Evolutionary conservation across 2,329 filamentous ascomycete species (phyloP), one percentile per base, ranked within the genome.

Genomic region (Hortaea werneckii): DNA sequence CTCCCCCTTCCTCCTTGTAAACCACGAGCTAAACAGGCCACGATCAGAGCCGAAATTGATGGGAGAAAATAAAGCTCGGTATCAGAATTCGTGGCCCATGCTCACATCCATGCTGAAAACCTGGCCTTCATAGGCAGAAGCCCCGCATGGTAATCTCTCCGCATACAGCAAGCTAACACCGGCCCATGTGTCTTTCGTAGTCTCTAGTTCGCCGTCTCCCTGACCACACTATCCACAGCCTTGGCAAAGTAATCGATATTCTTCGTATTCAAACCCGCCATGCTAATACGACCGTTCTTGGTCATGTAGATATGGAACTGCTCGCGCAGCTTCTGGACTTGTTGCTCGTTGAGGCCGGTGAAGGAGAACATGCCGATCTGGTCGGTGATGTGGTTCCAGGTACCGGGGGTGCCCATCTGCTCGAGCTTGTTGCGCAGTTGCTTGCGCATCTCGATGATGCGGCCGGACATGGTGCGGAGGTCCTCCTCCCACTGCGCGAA

Each of bases 351-450:
- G 64, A 94, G 69, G 9, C 87, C 87, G 1, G 87, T 94, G 67
- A 94, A 98, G 66, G 83, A 90, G 72, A 98, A 98, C 92, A 98
- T 98, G 71, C 92, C 92, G 63, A 98, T 98, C 76, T 98, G 92
- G 60, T 94, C 86, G 11, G 89, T 95, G 65, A 98, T 94, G 70
- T 98, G 92, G 62, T 89, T 87, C 92, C 92, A 98, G 10, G 78
- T 84, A 29, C 90, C 90, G 0, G 90, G 90, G 0, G 92, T 95
- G 29, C 79, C 80, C 49, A 90, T 77, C 61, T 82, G 79, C 70
- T 96, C 90, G 8, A 98, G 79, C 67, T 89, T 87, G 46, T 72
- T 70, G 42, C 87, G 79, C 57, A 98, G 72, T 3, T 78, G 79
- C 60, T 79, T 80, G 53, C 92, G 82, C 92, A 96, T 98, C 62